A percentile compares a stretch with the other conserved stretches of the same genome.
Conservation (phyloP, 2,329 filamentous ascomycete genomes). For the Polychaeton citri region DNA sequence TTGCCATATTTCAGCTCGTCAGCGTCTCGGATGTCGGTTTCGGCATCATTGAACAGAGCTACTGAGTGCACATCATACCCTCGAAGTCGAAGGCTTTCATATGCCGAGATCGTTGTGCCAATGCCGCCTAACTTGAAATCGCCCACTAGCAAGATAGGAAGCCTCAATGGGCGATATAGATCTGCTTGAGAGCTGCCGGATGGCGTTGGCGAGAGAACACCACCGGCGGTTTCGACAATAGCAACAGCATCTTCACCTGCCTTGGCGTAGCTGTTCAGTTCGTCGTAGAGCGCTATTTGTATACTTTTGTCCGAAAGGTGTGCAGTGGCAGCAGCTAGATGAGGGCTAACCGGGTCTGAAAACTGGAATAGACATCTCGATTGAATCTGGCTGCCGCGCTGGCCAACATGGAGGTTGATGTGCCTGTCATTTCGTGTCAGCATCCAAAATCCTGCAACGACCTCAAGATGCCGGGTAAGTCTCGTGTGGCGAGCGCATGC, state of each 20-base stretch:
- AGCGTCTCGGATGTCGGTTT: background rate
- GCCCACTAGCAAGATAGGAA: conserved; percentile 61
- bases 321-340: conserved; percentile 47
- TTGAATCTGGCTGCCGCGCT: conserved; percentile 29
- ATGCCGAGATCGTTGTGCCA: conserved; percentile 65
- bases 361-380: conserved; percentile 59
- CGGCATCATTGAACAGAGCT: conserved; percentile 44
- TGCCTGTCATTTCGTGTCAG: conserved; percentile 36
- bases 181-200: conserved; percentile 67
- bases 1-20: conserved; percentile 52
- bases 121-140: conserved; percentile 69
- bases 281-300: conserved; percentile 25
- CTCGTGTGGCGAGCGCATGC: background rate
- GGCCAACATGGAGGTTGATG: conserved; percentile 41
- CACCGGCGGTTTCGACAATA: conserved; percentile 70
- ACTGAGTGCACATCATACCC: conserved; percentile 65
- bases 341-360: conserved; percentile 61
- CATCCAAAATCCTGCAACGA: background rate
- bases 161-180: conserved; percentile 58
- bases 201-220: conserved; percentile 66
- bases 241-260: conserved; percentile 39
- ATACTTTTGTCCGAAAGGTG: conserved; percentile 1
- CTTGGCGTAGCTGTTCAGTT: conserved; percentile 27
- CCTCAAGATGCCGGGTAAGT: no score
- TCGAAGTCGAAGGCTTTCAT: conserved; percentile 62